Conservation (phyloP, 345 rosid species). For the Conringia planisiliqua region DNA sequence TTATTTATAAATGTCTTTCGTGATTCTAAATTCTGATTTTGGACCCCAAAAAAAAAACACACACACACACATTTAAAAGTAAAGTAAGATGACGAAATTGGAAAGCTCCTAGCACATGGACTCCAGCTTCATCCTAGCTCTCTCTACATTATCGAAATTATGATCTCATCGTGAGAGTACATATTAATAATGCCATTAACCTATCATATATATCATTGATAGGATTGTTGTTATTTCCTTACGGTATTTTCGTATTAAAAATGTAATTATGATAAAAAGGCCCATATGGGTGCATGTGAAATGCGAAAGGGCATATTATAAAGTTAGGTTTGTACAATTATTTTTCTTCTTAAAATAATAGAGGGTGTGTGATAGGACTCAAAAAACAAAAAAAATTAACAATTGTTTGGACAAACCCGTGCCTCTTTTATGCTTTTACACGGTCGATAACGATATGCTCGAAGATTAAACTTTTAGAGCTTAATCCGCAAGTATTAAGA, state of each 20-base stretch:
- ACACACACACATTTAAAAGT: neutral
- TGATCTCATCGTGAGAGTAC: conserved; percentile 13
- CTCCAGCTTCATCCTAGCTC: conserved; percentile 10
- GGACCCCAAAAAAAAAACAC: neutral
- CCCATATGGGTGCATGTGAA: conserved; percentile 37
- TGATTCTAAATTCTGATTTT: neutral
- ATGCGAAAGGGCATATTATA: conserved; percentile 1
- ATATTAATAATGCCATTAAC: neutral
- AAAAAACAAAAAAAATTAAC: neutral
- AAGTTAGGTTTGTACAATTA: conserved; percentile 11
- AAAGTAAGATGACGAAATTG: neutral
- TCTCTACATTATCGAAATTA: conserved; percentile 1
- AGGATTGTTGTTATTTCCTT: conserved; percentile 16
- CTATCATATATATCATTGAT: neutral
- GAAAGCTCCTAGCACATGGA: conserved; percentile 22
- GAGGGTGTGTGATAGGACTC: neutral
- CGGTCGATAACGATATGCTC: neutral
- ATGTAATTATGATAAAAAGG: neutral
- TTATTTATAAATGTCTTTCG: neutral
- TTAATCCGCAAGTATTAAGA: no score
- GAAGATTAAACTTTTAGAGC: no score
- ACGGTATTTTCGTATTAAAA: neutral
- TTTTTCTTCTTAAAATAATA: neutral
- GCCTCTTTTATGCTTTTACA: neutral
- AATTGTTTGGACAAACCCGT: neutral